Base-by-base conservation (phyloP, 306 rosid species). In the Acmispon strigosus region DNA sequence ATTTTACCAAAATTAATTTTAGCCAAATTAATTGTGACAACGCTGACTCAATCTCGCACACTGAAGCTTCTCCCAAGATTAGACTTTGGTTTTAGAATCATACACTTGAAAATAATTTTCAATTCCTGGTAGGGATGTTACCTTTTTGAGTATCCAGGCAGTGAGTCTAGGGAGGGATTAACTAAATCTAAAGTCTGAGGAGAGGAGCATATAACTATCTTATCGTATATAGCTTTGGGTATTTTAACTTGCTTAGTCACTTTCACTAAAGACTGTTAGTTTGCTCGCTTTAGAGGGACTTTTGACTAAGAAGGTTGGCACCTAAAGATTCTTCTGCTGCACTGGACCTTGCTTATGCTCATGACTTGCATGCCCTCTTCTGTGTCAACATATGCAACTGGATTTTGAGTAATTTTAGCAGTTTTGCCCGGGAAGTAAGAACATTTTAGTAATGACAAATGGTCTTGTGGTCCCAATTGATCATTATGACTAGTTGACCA, bases 391-490 rank as follows among this genome's bases (percentile, higher is more conserved):
- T 37, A 6, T 56, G 56, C 47, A 62, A 37, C 13, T 54, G 39
- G 47, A 14, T n/a, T 34, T 16, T 22, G 48, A 63, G 69, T 22
- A 52, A 60, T 50, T 50, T 50, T 22, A 37, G 78, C 57, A 53
- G 53, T 36, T 56, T 70, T n/a, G 50, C 8, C 62, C 27, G 48
- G 67, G 62, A 52, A 78, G 13, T 54, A 7, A 50, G 59, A 15
- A 56, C 14, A 54, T 55, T 18, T 14, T 56, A 20, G 22, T 41
- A 13, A 72, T 43, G 45, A 70, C 37, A 32, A 64, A 24, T 70
- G n/a, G 59, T 57, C 54, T 47, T 17, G 44, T 62, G 74, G 80
- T 74, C 73, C 73, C 49, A 47, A 56, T 39, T 52, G 39, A 56
- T 50, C 36, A 69, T 56, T 37, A 49, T 75, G n/a, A 63, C 47